Evolutionary conservation across 441 rosid genomes (phyloP), one percentile per base, ranked within the genome.

Genomic region (Syzygium syzygioides): DNA sequence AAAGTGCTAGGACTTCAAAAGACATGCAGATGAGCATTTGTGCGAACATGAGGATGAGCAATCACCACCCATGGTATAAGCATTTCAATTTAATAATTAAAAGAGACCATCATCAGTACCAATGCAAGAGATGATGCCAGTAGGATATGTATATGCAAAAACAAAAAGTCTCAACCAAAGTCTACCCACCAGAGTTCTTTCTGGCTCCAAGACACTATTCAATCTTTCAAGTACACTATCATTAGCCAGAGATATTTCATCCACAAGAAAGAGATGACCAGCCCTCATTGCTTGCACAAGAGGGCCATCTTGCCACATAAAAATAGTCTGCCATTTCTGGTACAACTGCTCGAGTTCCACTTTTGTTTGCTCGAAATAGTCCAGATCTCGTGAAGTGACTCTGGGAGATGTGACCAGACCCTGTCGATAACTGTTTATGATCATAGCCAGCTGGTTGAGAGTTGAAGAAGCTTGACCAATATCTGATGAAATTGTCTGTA

Each of bases 241-340:
- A 95, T 98, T 99, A 90, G 99, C 99, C 95, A 98, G 91, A 62
- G 99, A 98, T 92, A 98, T 97, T 93, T 98, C 99, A 96, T 98
- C 99, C 87, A 95, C 92, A 84, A 98, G 99, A 92, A 98, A 92
- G 37, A 98, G 92, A 92, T 96, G 94, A 87, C 99, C 98, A 89
- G 94, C 93, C 94, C 92, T 96, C 99, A 98, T 98, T 54, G 99
- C 96, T 90, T 94, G 94, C 91, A 98, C 98, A 86, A 98, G 98
- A 88, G 99, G 98, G 48, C 99, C 99, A 95, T 97, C 99, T 93
- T 97, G 99, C 99, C 99, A 98, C 87, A 90, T 91, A 92, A 98
- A 98, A 87, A 98, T 95, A 84, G 95, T 91, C 88, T 95, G 95
- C 99, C 99, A 98, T 90, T 92, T 94, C 87, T 93, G 94, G 90